Conservation (phyloP, 2,329 filamentous ascomycete species). For the Paecilomyces dactylethromorphus region DNA sequence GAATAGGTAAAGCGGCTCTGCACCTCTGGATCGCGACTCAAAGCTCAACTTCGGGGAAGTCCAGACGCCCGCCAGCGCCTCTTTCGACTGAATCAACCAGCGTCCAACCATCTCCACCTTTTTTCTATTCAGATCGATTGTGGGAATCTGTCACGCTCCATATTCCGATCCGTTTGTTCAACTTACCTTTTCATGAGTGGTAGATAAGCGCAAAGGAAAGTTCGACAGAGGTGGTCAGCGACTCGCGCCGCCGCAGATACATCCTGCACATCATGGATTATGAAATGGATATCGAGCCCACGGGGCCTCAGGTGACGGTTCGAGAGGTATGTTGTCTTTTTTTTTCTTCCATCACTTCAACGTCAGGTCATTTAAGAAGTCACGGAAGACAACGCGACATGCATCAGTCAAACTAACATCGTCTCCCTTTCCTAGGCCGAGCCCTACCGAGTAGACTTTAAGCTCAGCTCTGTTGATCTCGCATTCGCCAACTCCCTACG, state of each 20-base stretch:
- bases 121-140: neutral
- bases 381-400: neutral
- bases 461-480: constrained; percentile 81
- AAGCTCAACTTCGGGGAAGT: neutral
- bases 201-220: constrained; percentile 11
- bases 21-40: neutral
- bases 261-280: constrained; percentile 31
- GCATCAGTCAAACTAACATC: constrained; percentile 3
- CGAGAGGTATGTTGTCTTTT: constrained; percentile 29
- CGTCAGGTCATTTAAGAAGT: neutral
- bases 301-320: constrained; percentile 42
- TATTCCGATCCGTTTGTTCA: neutral
- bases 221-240: constrained; percentile 11
- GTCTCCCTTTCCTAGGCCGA: constrained; percentile 55
- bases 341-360: neutral
- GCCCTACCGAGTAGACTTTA: constrained; percentile 77
- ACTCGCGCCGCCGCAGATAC: constrained; percentile 11
- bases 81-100: neutral
- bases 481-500: constrained; percentile 89
- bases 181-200: constrained; percentile 1
- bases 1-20: neutral
- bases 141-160: neutral
- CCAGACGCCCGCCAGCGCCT: neutral
- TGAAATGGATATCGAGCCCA: constrained; percentile 43
- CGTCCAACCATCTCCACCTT: neutral